Conservation (phyloP, 1,284 basidiomycete genomes). For the Irpex rosettiformis region DNA sequence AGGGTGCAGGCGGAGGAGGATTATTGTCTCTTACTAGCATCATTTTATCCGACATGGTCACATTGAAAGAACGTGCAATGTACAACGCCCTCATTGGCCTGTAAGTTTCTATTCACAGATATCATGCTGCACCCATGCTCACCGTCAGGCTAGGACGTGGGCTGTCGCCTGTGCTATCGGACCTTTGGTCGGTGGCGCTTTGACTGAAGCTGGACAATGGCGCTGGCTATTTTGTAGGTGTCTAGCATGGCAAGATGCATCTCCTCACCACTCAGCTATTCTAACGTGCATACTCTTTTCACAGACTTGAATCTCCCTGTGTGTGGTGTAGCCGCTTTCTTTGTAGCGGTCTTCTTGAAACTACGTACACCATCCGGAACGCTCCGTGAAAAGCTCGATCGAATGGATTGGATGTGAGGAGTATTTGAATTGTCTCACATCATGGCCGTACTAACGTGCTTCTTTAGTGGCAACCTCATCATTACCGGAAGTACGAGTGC, state of each 20-base stretch:
- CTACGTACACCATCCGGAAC: constrained; percentile 33
- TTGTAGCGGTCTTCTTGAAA: constrained; percentile 35
- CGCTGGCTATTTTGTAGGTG: constrained; percentile 39
- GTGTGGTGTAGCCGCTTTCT: constrained; percentile 30
- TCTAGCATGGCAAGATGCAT: background rate
- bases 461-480: constrained; percentile 10
- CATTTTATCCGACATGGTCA: constrained; percentile 42
- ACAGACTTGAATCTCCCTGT: constrained; percentile 43
- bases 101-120: constrained; percentile 12
- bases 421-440: background rate
- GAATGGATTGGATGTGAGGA: constrained; percentile 39
- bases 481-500: constrained; percentile 5
- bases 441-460: background rate
- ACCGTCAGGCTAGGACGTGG: constrained; percentile 33
- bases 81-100: constrained; percentile 31
- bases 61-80: constrained; percentile 36
- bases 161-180: constrained; percentile 29
- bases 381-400: constrained; percentile 29
- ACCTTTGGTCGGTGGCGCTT: constrained; percentile 25
- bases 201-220: constrained; percentile 33
- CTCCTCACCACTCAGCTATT: background rate
- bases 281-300: background rate
- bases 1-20: constrained; percentile 47
- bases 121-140: constrained; percentile 23
- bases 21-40: constrained; percentile 39